These are phyloP conservation scores for Dendrobium huoshanense DNA, from an alignment of 106 monocot species.

Conservation along the genomic window DNA sequence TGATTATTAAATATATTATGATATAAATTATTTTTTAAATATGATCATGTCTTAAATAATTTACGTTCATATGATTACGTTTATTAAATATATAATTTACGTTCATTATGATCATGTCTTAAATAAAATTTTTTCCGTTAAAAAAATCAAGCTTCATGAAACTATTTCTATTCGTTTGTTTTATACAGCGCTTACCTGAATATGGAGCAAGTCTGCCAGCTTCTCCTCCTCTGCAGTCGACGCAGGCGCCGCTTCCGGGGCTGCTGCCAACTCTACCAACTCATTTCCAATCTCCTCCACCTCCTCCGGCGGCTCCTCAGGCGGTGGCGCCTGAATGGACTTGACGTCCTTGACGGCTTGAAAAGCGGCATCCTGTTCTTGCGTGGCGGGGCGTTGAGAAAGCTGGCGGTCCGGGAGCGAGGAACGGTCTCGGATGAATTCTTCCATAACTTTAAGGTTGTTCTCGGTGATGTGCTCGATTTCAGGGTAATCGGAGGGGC, in stretches of 20 bases:
- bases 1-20: too few species aligned
- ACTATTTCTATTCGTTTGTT: too few species aligned
- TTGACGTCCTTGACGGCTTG: background rate
- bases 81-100: too few species aligned
- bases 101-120: too few species aligned
- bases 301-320: background rate
- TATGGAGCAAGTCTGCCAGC: constrained; percentile 44
- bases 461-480: constrained; percentile 59
- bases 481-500: constrained; percentile 70
- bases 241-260: background rate
- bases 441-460: constrained; percentile 82
- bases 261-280: background rate
- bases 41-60: too few species aligned
- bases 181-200: constrained; percentile 21
- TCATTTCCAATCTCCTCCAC: constrained; percentile 1
- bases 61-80: too few species aligned
- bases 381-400: background rate
- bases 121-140: too few species aligned
- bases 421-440: constrained; percentile 64
- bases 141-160: too few species aligned
- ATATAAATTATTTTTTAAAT: too few species aligned
- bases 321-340: constrained; percentile 26
- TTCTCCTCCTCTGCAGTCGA: background rate
- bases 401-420: constrained; percentile 8
- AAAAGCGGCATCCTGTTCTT: background rate